Conservation (phyloP, 228 moss, liverwort and hornwort species). For the Sphagnum fallax region DNA sequence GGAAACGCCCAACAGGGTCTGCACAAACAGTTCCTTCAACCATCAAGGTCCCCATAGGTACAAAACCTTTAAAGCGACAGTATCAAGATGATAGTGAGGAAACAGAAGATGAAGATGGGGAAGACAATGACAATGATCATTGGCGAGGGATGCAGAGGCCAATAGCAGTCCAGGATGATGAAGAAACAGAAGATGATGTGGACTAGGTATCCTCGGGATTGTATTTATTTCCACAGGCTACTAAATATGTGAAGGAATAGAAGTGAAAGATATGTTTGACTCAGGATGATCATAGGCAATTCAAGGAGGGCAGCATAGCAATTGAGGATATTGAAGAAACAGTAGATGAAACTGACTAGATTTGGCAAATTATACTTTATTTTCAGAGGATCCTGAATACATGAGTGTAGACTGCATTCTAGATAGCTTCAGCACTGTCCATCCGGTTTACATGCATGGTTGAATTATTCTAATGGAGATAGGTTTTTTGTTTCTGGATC, state of each 20-base stretch:
- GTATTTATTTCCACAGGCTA: background rate
- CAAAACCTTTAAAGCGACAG: slow-evolving; percentile 23
- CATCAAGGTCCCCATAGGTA: slow-evolving; percentile 44
- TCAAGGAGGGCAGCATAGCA: no score
- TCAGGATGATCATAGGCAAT: no score
- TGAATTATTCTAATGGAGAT: no score
- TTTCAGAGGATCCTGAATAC: no score
- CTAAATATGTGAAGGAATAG: background rate
- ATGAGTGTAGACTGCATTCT: no score
- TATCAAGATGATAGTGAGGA: slow-evolving; percentile 83
- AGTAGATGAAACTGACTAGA: no score
- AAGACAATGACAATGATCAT: slow-evolving; percentile 78
- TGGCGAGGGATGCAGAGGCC: slow-evolving; percentile 10
- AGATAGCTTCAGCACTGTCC: no score
- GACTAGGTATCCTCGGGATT: slow-evolving; percentile 13
- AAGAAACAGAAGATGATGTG: slow-evolving; percentile 95
- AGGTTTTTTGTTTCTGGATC: no score
- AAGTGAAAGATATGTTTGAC: no score
- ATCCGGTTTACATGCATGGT: no score
- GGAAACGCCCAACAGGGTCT: slow-evolving; percentile 30
- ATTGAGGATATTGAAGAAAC: no score
- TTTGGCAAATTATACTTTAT: no score
- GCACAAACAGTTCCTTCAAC: slow-evolving; percentile 31
- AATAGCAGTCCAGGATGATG: slow-evolving; percentile 53
- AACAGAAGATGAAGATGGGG: slow-evolving; percentile 87